phyloP scores from a whole-genome alignment of 2,329 filamentous ascomycete genomes.

The Aspergillus calidoustus region DNA sequence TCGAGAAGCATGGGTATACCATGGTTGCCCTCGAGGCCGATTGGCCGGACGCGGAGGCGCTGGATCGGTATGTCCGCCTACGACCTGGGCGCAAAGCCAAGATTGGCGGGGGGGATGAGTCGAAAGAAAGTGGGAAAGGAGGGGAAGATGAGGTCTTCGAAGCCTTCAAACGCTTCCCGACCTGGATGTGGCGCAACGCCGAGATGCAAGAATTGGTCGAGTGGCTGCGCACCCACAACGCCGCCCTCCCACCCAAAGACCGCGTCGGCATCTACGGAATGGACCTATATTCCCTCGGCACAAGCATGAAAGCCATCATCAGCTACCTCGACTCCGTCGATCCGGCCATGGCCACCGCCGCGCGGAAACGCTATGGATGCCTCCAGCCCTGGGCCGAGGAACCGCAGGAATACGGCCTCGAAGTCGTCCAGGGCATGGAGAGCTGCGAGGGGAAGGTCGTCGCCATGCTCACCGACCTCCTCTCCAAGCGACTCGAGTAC shows the following conservation, averaged over 20 bases:
- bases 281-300: constrained; percentile 57
- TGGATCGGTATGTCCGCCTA: constrained; percentile 57
- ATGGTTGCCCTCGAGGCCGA: constrained; percentile 58
- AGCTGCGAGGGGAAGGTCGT: constrained; percentile 54
- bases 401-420: constrained; percentile 55
- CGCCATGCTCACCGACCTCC: constrained; percentile 51
- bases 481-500: constrained; percentile 51
- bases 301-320: constrained; percentile 53
- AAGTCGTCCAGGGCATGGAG: constrained; percentile 45
- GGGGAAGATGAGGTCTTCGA: constrained; percentile 29
- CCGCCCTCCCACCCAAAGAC: constrained; percentile 32
- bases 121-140: constrained; percentile 17
- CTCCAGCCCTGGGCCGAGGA: constrained; percentile 56
- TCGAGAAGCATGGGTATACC: constrained; percentile 56
- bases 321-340: constrained; percentile 55
- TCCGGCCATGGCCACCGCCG: constrained; percentile 48
- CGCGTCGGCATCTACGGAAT: constrained; percentile 55
- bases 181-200: constrained; percentile 62
- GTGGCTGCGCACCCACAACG: constrained; percentile 56
- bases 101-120: constrained; percentile 30
- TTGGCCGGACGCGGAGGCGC: constrained; percentile 58
- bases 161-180: constrained; percentile 57
- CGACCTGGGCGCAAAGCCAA: constrained; percentile 44
- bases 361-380: constrained; percentile 52
- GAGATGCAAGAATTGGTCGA: constrained; percentile 58